Evolutionary conservation across 805 yeast genomes (phyloP), one percentile per base, ranked within the genome.

Genomic region (Yamadazyma nakazawae): DNA sequence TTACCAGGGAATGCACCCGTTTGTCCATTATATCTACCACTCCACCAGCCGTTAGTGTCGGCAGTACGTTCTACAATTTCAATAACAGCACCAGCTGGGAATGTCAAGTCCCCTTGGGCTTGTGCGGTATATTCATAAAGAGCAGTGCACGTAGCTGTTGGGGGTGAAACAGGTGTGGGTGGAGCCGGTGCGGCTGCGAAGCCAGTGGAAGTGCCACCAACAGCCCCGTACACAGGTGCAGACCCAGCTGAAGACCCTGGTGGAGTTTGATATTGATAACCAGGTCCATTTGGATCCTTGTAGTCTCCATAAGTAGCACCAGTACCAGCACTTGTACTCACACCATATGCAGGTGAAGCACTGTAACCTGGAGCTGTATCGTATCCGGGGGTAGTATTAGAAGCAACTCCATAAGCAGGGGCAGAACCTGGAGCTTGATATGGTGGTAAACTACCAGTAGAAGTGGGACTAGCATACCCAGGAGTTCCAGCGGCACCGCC

Each of bases 21-120:
- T 49, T 75, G 84, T 8, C 97, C 97, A 57, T 89, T 88, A 52
- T 78, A 70, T 34, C 76, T 69, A 12, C 99, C 99, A 0, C 97
- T 89, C 99, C 99, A 94, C 99, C 99, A 94, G 5, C 96, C 99
- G 58, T 88, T 89, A 44, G 83, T 77, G 62, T 90, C 96, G 0
- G 80, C 74, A 0, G 96, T 85, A 59, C 88, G 83, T 61, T 89
- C 87, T 2, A 90, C 80, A 49, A 94, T 75, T 56, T 88, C 87
- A 54, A 94, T 91, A 26, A 82, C 78, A 17, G 91, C 85, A 18
- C 98, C 99, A 0, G 96, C 96, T 30, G 82, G 76, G 71, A 94
- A 88, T 16, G 86, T 68, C 60, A 94, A 75, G 62, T 94, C 99
- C 18, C 98, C 98, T 28, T 79, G 87, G 0, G 97, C 94, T 66